These are phyloP conservation scores for Vararia minispora DNA, from an alignment of 768 basidiomycete species.

Conservation along the genomic window DNA sequence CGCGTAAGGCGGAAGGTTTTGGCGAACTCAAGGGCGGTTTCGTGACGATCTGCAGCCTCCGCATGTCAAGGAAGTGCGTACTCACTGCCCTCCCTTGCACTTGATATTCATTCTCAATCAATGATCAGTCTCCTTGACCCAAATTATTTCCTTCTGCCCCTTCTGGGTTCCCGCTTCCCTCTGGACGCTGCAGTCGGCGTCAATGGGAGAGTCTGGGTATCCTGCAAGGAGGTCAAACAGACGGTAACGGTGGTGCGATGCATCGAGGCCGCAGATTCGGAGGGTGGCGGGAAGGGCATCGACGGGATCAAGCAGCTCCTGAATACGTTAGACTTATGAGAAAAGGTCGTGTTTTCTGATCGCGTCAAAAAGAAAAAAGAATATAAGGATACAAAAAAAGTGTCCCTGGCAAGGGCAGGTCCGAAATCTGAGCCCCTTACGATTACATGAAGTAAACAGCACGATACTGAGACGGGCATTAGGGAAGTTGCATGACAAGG, in stretches of 20 bases:
- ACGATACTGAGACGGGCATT: too few species aligned
- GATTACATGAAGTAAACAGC: too few species aligned
- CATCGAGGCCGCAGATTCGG: constrained; percentile 74
- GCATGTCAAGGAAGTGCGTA: constrained; percentile 77
- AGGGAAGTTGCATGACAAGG: too few species aligned
- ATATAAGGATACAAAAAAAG: too few species aligned
- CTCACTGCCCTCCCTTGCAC: not conserved
- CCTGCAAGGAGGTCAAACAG: constrained; percentile 57
- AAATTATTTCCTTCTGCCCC: constrained; percentile 70
- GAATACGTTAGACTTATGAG: constrained; percentile 30
- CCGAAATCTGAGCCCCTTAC: too few species aligned
- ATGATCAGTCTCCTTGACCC: constrained; percentile 60
- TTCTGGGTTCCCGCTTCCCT: constrained; percentile 73
- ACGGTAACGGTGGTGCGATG: constrained; percentile 69
- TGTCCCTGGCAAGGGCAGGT: too few species aligned
- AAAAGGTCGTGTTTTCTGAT: not conserved
- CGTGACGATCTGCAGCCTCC: constrained; percentile 68
- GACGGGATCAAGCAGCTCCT: constrained; percentile 41
- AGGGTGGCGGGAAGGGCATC: constrained; percentile 53
- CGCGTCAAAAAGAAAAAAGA: too few species aligned
- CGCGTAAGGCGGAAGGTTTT: constrained; percentile 84
- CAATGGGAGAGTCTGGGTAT: constrained; percentile 91
- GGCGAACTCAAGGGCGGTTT: constrained; percentile 91
- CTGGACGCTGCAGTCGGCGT: constrained; percentile 83
- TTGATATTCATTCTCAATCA: constrained; percentile 1